phyloP scores from a whole-genome alignment of 2,329 filamentous ascomycete species.

The Trichophyton simii region DNA sequence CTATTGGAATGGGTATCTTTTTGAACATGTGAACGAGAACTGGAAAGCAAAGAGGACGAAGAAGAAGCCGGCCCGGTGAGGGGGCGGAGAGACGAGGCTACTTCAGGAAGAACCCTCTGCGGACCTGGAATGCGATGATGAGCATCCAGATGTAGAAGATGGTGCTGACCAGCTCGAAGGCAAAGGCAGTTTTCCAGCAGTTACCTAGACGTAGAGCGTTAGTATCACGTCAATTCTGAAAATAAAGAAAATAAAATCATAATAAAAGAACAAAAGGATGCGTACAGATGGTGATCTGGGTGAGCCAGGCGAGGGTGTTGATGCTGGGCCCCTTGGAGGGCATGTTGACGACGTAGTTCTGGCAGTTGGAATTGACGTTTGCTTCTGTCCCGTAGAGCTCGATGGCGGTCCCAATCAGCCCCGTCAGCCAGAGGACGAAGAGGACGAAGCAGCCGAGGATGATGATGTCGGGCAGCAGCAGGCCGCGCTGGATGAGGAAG shows the following conservation, averaged over 20 bases:
- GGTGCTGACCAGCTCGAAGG: constrained; percentile 50
- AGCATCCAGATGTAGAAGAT: constrained; percentile 58
- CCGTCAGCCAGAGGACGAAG: constrained; percentile 49
- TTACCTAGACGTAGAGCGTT: constrained; percentile 31
- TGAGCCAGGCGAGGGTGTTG: constrained; percentile 49
- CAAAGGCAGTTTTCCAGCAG: constrained; percentile 51
- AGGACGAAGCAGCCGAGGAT: constrained; percentile 50
- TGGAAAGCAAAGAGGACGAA: background rate
- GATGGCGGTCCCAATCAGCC: constrained; percentile 50
- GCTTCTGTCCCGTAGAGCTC: constrained; percentile 46
- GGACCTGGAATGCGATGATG: constrained; percentile 47
- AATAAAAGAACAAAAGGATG: background rate
- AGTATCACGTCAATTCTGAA: constrained; percentile 11
- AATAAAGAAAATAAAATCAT: no score
- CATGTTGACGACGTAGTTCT: constrained; percentile 42
- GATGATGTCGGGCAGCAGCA: constrained; percentile 47
- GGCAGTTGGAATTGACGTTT: constrained; percentile 48
- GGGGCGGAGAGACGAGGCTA: background rate
- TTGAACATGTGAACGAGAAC: no score
- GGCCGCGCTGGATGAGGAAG: constrained; percentile 42
- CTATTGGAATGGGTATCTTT: constrained; percentile 42
- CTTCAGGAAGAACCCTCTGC: constrained; percentile 13
- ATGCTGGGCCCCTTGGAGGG: constrained; percentile 36
- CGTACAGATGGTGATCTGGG: constrained; percentile 51
- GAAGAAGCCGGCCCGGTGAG: background rate